phyloP scores from a whole-genome alignment of 164 flowering plant genomes.

The Stephania cephalantha region DNA sequence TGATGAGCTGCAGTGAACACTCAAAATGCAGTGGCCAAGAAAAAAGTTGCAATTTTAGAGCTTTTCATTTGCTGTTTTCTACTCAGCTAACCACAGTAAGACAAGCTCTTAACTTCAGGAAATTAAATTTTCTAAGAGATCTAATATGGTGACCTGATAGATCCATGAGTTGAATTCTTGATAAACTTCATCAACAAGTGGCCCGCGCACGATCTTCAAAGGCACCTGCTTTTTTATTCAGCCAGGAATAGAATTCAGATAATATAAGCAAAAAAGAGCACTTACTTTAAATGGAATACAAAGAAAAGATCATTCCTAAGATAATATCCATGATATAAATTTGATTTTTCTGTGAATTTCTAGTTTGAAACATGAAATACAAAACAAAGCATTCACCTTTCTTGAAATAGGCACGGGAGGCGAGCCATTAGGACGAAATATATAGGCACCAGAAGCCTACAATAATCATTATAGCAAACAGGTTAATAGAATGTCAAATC shows the following conservation, averaged over 20 bases:
- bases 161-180: slow-evolving; percentile 83
- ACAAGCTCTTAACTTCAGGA: neutral
- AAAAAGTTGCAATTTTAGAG: neutral
- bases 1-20: neutral
- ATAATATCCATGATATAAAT: neutral
- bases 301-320: neutral
- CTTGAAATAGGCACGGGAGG: slow-evolving; percentile 42
- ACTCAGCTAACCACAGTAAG: neutral
- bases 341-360: neutral
- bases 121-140: neutral
- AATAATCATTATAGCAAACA: slow-evolving; percentile 13
- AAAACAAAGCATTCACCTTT: slow-evolving; percentile 40
- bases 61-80: neutral
- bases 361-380: neutral
- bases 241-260: too few species aligned
- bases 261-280: too few species aligned
- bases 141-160: slow-evolving; percentile 47
- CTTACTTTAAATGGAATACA: neutral
- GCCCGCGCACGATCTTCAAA: slow-evolving; percentile 54
- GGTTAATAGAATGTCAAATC: neutral
- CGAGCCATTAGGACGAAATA: slow-evolving; percentile 61
- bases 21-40: neutral
- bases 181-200: slow-evolving; percentile 72
- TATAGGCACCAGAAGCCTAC: slow-evolving; percentile 84
- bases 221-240: slow-evolving; percentile 40